Base-by-base conservation (phyloP, 2,329 filamentous ascomycete genomes). In the Pseudogymnoascus sp. region DNA sequence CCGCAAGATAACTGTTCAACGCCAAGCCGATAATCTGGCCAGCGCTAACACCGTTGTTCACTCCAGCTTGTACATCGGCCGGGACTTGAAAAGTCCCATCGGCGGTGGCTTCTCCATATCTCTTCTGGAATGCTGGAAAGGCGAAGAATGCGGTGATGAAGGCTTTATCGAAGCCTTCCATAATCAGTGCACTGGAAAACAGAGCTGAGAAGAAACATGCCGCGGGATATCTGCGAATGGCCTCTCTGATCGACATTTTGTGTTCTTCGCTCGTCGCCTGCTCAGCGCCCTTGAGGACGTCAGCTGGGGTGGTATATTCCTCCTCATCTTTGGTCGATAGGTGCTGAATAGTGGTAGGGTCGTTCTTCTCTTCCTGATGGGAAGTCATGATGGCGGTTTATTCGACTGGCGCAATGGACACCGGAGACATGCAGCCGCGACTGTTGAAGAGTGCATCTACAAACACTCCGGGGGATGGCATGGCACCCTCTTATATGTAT, bases 101-200 rank as follows among this genome's bases (percentile, higher is more conserved):
- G 14, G 59, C 15, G 15, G 53, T 53, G 58, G 60, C 62, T 15
- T 62, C 57, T 22, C 65, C 65, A 22, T 65, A 66, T 35, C 62
- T 66, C 37, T 60, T 60, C 9, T 62, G 60, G 41, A 66, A 66
- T 25, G 62, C 59, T 11, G 63, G 63, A 57, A 18, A 71, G 28
- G 65, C 71, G 39, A 68, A 73, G 61, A 73, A 71, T 12, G 70
- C 71, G 14, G 67, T 67, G 41, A 74, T 65, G 1, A 74, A 63
- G 18, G 69, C 72, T 3, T 68, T 68, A 61, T 74, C 72, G 43
- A 73, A 74, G 15, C 72, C 72, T 62, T 73, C 72, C 72, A 74
- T 74, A 37, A 74, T 66, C 20, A 74, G 70, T 2, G 70, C 67
- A 36, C 68, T 65, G 7, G 72, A 74, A 18, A 74, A 66, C 28